These are phyloP conservation scores for Xylaria intraflava DNA, from an alignment of 495 filamentous ascomycete genomes.

Conservation along the genomic window DNA sequence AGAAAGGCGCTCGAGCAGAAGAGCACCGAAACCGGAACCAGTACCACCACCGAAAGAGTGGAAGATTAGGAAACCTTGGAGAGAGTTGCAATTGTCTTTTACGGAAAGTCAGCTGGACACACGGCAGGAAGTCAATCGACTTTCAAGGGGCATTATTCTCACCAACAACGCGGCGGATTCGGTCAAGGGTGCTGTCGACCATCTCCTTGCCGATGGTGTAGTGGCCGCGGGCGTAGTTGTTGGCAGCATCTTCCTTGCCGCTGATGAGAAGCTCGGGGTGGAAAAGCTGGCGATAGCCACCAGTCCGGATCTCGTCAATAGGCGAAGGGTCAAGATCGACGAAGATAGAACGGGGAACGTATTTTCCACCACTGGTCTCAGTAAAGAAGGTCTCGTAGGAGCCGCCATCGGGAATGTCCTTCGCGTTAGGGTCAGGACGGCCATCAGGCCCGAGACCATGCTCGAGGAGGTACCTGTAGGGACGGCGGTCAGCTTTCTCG, in stretches of 20 bases:
- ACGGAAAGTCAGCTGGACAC: neutral
- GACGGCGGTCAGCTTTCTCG: conserved; percentile 9
- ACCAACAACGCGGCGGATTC: conserved; percentile 79
- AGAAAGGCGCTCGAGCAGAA: conserved; percentile 79
- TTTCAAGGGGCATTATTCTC: conserved; percentile 19
- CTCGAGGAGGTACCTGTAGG: conserved; percentile 75
- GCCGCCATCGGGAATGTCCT: conserved; percentile 56
- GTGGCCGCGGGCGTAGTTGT: conserved; percentile 92
- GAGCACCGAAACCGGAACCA: conserved; percentile 82
- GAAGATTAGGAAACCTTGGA: conserved; percentile 90
- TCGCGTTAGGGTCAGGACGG: conserved; percentile 54
- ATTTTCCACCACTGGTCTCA: conserved; percentile 79
- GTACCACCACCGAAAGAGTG: conserved; percentile 93
- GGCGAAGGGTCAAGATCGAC: conserved; percentile 86
- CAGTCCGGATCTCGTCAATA: conserved; percentile 86
- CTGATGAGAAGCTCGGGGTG: conserved; percentile 83
- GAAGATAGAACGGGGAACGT: conserved; percentile 84
- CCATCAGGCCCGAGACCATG: conserved; percentile 80
- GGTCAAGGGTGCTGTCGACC: conserved; percentile 74
- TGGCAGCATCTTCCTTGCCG: conserved; percentile 90
- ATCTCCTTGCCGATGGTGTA: conserved; percentile 93
- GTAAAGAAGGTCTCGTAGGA: conserved; percentile 90
- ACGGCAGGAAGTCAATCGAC: neutral
- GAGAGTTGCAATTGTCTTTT: conserved; percentile 80
- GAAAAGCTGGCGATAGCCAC: conserved; percentile 77